Evolutionary conservation across 1,284 basidiomycete genomes (phyloP).

Genomic region (Rhodotorula mucilaginosa): DNA sequence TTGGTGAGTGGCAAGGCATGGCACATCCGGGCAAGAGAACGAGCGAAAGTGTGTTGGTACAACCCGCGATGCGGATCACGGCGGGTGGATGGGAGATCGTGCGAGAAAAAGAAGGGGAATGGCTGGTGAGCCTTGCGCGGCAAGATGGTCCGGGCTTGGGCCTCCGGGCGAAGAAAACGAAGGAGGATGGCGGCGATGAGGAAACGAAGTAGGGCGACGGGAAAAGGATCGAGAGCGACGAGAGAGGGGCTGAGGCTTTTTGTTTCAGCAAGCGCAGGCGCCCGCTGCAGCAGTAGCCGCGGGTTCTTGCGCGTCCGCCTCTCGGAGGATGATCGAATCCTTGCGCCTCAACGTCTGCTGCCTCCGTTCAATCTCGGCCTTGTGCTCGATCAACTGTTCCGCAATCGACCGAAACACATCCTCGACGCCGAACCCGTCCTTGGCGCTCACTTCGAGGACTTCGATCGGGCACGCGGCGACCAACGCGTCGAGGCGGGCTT

Average conservation of each 20-base stretch:
- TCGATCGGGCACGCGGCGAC: constrained; percentile 74
- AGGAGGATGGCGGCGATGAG: too few species aligned
- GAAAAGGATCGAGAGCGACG: too few species aligned
- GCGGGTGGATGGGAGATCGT: not conserved
- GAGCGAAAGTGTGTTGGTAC: not conserved
- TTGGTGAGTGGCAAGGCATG: not conserved
- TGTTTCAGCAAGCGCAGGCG: not conserved
- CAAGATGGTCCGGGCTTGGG: too few species aligned
- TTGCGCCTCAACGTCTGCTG: constrained; percentile 67
- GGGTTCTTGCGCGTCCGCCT: constrained; percentile 12
- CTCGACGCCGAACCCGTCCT: constrained; percentile 73
- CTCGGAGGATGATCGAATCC: constrained; percentile 70
- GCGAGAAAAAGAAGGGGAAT: not conserved
- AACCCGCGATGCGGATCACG: not conserved
- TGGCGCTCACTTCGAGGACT: constrained; percentile 78
- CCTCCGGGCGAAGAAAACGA: too few species aligned
- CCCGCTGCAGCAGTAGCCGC: constrained; percentile 23
- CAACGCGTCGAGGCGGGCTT: constrained; percentile 61
- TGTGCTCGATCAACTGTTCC: constrained; percentile 67
- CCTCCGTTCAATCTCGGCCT: constrained; percentile 71
- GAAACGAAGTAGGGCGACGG: too few species aligned
- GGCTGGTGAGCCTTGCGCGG: too few species aligned
- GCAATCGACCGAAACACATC: constrained; percentile 72
- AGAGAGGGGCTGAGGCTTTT: too few species aligned
- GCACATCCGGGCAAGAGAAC: not conserved